A percentile compares a stretch with the other conserved stretches of the same genome.
Evolutionary conservation across 345 rosid genomes (phyloP).

Genomic region (Carallia brachiata): DNA sequence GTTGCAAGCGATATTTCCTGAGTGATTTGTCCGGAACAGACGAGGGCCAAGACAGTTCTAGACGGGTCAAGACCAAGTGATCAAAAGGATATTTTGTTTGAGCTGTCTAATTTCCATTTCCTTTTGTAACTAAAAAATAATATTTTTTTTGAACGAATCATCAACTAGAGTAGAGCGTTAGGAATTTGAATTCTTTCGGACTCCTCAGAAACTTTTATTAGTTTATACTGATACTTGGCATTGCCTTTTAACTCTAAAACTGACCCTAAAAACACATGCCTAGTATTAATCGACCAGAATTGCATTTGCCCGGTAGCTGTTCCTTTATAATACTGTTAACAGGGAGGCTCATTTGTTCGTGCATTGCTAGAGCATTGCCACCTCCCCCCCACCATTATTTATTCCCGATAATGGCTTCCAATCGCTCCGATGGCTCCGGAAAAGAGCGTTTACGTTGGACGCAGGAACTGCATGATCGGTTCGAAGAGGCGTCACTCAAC

Average conservation of each 20-base stretch:
- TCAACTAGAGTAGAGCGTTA: not conserved
- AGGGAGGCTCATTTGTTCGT: constrained; percentile 3
- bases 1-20: too few relatives aligned
- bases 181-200: constrained; percentile 19
- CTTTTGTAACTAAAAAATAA: not conserved
- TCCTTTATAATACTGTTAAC: constrained; percentile 18
- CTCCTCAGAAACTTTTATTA: constrained; percentile 4
- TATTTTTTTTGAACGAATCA: too few relatives aligned
- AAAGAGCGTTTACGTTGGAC: constrained; percentile 55
- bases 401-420: constrained; percentile 27
- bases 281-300: constrained; percentile 27
- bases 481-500: constrained; percentile 49
- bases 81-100: too few relatives aligned
- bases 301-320: constrained; percentile 8
- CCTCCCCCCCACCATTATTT: not conserved
- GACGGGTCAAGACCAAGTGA: too few relatives aligned
- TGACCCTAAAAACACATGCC: constrained; percentile 4
- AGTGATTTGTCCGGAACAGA: too few relatives aligned
- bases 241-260: not conserved
- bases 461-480: constrained; percentile 45
- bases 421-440: constrained; percentile 30
- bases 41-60: not conserved
- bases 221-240: constrained; percentile 22
- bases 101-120: too few relatives aligned
- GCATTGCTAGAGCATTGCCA: constrained; percentile 5